Percentiles rank a stretch among this genome's conserved stretches.
Evolutionary conservation across 306 rosid genomes (phyloP).

Genomic region (Gynostemma pentaphyllum): DNA sequence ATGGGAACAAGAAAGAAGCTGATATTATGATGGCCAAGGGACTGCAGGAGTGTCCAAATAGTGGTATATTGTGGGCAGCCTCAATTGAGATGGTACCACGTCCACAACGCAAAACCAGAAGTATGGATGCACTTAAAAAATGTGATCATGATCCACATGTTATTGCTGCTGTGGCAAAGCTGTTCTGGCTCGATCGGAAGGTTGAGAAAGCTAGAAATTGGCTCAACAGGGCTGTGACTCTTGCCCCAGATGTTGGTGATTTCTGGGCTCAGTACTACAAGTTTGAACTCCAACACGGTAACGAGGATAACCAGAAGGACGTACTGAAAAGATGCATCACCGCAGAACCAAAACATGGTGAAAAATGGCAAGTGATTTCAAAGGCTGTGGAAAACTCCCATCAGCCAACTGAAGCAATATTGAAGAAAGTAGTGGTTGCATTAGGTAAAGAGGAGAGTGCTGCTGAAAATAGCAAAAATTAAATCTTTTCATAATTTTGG

Average conservation of each 20-base stretch:
- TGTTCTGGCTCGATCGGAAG: constrained; percentile 85
- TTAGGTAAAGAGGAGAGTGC: constrained; percentile 77
- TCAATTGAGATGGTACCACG: constrained; percentile 92
- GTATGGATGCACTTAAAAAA: constrained; percentile 84
- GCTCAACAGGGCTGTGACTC: constrained; percentile 81
- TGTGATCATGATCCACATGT: constrained; percentile 87
- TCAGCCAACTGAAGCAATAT: constrained; percentile 66
- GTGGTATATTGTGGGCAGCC: constrained; percentile 84
- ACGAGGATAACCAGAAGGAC: constrained; percentile 73
- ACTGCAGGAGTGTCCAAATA: constrained; percentile 74
- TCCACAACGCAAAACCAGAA: constrained; percentile 78
- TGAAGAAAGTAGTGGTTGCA: constrained; percentile 69
- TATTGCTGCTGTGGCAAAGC: constrained; percentile 72
- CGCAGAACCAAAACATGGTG: constrained; percentile 92
- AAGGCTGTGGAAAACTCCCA: constrained; percentile 92
- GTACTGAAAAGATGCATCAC: constrained; percentile 56
- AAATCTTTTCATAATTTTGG: constrained; percentile 1
- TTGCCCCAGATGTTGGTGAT: constrained; percentile 90
- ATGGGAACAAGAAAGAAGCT: constrained; percentile 74
- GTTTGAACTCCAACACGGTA: constrained; percentile 86
- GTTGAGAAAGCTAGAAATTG: constrained; percentile 87
- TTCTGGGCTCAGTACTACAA: constrained; percentile 81
- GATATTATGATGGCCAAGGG: constrained; percentile 92
- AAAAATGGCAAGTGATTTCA: constrained; percentile 72
- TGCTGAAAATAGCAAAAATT: constrained; percentile 44